These are phyloP conservation scores for sorghum (Sorghum bicolor) DNA, from an alignment of 176 grass and related monocot species.

Conservation along the genomic window Sorghum_bicolor_NCBIv3 NC_012872.2:61896501-61897000, in stretches of 20 bases:
- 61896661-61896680: not conserved
- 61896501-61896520: too few relatives aligned
- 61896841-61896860: not conserved
- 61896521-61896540: too few relatives aligned
- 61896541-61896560: too few relatives aligned
- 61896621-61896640: not conserved
- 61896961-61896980: not conserved
- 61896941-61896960: not conserved
- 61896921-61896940: not conserved
- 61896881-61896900: not conserved
- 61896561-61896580: too few relatives aligned
- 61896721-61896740: not conserved
- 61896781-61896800: too few relatives aligned
- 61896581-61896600: too few relatives aligned
- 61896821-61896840: too few relatives aligned
- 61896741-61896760: not conserved
- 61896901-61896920: not conserved
- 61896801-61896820: not conserved
- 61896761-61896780: too few relatives aligned
- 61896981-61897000: not conserved
- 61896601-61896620: too few relatives aligned
- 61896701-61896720: not conserved
- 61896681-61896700: not conserved
- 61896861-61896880: not conserved
- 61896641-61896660: not conserved